Evolutionary conservation across 78 protist species (phyloP).

Genomic region (Pigoraptor vietnamica): DNA sequence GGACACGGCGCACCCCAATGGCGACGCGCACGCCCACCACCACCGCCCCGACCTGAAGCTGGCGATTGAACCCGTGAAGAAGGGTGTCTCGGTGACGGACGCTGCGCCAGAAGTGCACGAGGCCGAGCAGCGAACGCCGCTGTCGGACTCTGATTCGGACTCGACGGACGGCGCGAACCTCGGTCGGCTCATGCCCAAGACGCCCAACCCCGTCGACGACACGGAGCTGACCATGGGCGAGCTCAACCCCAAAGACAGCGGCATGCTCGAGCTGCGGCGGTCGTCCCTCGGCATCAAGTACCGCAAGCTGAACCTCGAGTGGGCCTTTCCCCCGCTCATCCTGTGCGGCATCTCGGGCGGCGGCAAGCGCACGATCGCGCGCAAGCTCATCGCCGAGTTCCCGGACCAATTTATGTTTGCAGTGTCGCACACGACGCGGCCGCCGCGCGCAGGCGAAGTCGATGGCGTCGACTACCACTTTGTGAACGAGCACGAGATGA

Average conservation of each 20-base stretch:
- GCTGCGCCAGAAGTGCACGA: background rate
- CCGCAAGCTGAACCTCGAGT: background rate
- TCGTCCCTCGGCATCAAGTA: background rate
- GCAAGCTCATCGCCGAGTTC: background rate
- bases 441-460: slow-evolving; percentile 52
- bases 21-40: background rate
- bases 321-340: background rate
- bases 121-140: background rate
- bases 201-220: background rate
- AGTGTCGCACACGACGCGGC: slow-evolving; percentile 62
- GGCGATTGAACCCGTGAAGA: background rate
- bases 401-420: background rate
- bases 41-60: background rate
- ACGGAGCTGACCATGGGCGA: background rate
- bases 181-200: background rate
- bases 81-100: background rate
- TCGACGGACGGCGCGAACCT: background rate
- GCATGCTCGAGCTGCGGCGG: slow-evolving; percentile 1
- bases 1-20: background rate
- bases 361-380: background rate
- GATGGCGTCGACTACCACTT: slow-evolving; percentile 61
- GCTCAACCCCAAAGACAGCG: background rate
- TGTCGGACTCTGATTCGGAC: background rate
- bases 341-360: background rate
- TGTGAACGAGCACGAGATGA: background rate